A percentile compares a stretch with the other conserved stretches of the same genome.
These are phyloP conservation scores for Lycium barbarum DNA, from an alignment of 257 asterid species.

Conservation along the genomic window DNA sequence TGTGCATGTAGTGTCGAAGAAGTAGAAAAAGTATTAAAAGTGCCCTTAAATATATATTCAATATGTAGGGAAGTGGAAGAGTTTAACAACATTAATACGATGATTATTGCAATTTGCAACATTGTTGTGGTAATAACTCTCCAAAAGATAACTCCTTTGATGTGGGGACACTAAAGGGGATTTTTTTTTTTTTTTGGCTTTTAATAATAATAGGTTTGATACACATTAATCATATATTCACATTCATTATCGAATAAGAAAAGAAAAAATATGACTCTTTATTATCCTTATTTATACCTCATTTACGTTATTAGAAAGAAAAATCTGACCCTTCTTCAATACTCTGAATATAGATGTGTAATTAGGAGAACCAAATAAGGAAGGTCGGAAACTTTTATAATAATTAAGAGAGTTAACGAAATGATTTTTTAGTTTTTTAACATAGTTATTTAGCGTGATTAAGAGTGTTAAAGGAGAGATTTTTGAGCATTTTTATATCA, in stretches of 20 bases:
- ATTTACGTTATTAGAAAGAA: not conserved
- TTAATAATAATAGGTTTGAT: too few species aligned
- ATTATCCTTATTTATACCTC: not conserved
- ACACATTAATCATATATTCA: not conserved
- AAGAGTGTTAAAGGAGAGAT: too few species aligned
- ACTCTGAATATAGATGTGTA: not conserved
- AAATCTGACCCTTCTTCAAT: not conserved
- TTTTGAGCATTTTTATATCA: too few species aligned
- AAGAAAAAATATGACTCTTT: not conserved
- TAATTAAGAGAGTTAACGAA: too few species aligned
- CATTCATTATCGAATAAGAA: not conserved
- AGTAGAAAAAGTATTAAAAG: not conserved
- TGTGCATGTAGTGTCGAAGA: not conserved
- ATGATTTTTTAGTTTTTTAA: too few species aligned
- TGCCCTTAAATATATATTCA: not conserved
- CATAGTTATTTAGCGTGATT: too few species aligned
- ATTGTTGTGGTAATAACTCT: not conserved
- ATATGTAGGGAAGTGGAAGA: not conserved
- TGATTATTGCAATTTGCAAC: not conserved
- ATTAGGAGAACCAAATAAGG: too few species aligned
- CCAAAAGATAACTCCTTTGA: not conserved
- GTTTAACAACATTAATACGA: not conserved
- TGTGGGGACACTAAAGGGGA: not conserved
- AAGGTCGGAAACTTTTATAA: too few species aligned
- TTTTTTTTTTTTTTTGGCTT: not conserved